Evolutionary conservation across 768 basidiomycete genomes (phyloP), one percentile per base, ranked within the genome.

Genomic region (Fomitopsis pulvina): DNA sequence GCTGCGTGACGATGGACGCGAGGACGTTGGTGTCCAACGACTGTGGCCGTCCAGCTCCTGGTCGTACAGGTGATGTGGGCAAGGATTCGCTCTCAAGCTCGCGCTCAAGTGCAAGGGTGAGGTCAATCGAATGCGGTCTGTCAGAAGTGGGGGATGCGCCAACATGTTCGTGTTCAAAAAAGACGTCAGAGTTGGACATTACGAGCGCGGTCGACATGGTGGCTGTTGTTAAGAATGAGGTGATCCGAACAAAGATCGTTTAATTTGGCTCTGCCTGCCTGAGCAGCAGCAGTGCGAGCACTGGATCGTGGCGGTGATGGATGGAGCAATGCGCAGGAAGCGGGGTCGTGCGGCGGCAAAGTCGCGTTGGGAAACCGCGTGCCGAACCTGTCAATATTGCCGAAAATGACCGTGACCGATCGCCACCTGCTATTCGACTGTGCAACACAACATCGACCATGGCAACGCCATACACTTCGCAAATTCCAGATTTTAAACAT

Each of bases 51-150:
- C 66, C 55, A 25, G 57, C 48, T n/a, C 27, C 22, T 43, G 42
- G 42, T 27, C 25, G 32, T 38, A 47, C 55, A 18, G 74, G 72
- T 0, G 73, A 71, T 40, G 74, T 74, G 1, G 77, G 71, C 3
- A 79, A 73, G 3, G 79, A 79, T 44, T 87, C 86, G 60, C 75
- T 72, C 40, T 81, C 74, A 34, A 92, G 77, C 66, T 88, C 79
- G 45, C 77, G 80, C 62, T 92, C 89, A 54, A 92, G 79, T 58
- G 87, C 87, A 53, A 92, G 76, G 42, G 79, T 79, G 52, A 87
- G 77, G 67, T 92, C 88, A 61, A 90, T 87, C 26, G 86, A 87
- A 42, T 59, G 67, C 10, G 63, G 68, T 1, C 69, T 70, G 43
- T 63, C 56, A 18, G 62, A 46, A 34, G 60, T 59, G 39, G 51